These are phyloP conservation scores for Penicillium manginii DNA, from an alignment of 495 filamentous ascomycete species.

Conservation along the genomic window DNA sequence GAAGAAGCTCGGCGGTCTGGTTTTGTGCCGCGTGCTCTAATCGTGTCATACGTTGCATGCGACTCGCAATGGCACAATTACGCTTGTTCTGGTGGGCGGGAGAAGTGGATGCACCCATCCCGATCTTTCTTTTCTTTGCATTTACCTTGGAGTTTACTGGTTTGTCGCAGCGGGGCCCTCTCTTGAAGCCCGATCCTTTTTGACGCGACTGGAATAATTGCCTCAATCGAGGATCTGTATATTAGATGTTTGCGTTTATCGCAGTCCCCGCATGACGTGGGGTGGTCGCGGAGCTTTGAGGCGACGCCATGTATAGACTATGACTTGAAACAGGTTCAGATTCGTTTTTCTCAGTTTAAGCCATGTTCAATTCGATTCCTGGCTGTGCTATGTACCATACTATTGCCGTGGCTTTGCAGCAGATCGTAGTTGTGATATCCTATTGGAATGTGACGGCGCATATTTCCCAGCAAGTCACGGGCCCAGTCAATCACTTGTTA, in stretches of 20 bases:
- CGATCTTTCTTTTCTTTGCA: constrained; percentile 35
- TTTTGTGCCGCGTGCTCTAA: constrained; percentile 71
- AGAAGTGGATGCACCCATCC: not conserved
- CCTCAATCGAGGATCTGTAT: constrained; percentile 43
- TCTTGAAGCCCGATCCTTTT: constrained; percentile 32
- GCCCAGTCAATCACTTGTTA: constrained; percentile 7
- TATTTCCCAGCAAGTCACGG: constrained; percentile 10
- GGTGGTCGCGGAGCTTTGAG: constrained; percentile 20
- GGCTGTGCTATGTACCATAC: not conserved
- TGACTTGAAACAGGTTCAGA: constrained; percentile 30
- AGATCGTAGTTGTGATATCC: not conserved
- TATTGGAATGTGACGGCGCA: constrained; percentile 3
- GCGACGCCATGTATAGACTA: constrained; percentile 35
- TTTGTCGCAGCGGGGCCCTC: constrained; percentile 43
- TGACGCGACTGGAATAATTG: constrained; percentile 41
- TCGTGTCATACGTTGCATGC: constrained; percentile 13
- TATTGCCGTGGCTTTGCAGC: not conserved
- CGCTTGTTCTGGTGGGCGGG: not conserved
- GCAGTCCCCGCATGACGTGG: constrained; percentile 23
- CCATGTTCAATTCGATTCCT: not conserved
- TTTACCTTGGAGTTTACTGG: constrained; percentile 49
- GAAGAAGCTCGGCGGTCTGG: constrained; percentile 80
- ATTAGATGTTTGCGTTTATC: constrained; percentile 41
- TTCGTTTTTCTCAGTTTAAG: constrained; percentile 1
- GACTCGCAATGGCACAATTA: not conserved